Conservation (phyloP, 2,329 filamentous ascomycete species). For the Arthrobotrys megalospora region DNA sequence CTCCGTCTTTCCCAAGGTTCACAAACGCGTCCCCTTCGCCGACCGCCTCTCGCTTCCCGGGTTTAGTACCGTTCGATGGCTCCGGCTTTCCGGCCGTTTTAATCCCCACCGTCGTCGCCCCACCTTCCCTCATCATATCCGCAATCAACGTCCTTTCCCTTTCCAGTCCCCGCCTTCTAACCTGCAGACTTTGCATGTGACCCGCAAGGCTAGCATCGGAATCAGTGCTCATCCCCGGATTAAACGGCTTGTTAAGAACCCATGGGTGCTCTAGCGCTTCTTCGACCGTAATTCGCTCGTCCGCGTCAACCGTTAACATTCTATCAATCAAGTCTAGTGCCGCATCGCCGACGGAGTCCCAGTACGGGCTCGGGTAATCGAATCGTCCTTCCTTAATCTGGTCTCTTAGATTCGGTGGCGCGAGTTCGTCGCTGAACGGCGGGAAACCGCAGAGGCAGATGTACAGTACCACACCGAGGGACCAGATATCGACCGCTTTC, state of each 20-base stretch:
- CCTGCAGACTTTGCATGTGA: conserved; percentile 84
- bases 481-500: conserved; percentile 96
- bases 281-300: conserved; percentile 87
- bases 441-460: conserved; percentile 98
- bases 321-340: conserved; percentile 93
- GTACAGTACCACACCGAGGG: conserved; percentile 95
- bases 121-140: conserved; percentile 60
- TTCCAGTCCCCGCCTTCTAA: conserved; percentile 78
- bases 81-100: conserved; percentile 35
- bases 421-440: conserved; percentile 96
- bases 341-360: conserved; percentile 87
- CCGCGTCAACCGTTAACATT: conserved; percentile 91
- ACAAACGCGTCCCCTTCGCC: conserved; percentile 58
- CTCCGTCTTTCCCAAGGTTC: conserved; percentile 54
- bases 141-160: conserved; percentile 86
- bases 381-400: conserved; percentile 89
- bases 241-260: conserved; percentile 77
- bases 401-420: conserved; percentile 72
- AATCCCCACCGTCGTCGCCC: conserved; percentile 4
- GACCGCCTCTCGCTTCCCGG: conserved; percentile 38
- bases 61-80: conserved; percentile 57
- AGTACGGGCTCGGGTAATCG: conserved; percentile 96
- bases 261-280: conserved; percentile 93
- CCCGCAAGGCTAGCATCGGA: conserved; percentile 78
- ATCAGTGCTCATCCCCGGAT: conserved; percentile 87